A percentile compares a stretch with the other conserved stretches of the same genome.
phyloP scores from a whole-genome alignment of 1,139 yeast species.

The Suhomyces yuchorum region DNA sequence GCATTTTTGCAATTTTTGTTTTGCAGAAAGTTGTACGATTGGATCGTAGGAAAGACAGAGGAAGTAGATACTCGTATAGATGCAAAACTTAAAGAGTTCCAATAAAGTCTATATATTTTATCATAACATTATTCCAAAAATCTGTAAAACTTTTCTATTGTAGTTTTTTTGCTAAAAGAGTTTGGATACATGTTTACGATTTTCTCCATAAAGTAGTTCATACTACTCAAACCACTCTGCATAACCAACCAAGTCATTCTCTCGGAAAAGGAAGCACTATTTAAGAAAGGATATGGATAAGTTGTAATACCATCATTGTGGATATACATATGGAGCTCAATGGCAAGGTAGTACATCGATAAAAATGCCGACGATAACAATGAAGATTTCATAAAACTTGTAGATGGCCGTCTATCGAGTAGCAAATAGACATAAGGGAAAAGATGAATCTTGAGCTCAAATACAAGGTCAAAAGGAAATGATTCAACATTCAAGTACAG shows the following conservation, averaged over 20 bases:
- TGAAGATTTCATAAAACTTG: conserved; percentile 7
- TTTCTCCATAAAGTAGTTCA: conserved; percentile 4
- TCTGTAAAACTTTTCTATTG: neutral
- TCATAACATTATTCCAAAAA: neutral
- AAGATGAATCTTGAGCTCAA: conserved; percentile 29
- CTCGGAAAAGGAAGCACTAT: conserved; percentile 9
- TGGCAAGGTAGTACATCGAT: conserved; percentile 10
- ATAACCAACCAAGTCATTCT: conserved; percentile 13
- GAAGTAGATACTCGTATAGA: conserved; percentile 19
- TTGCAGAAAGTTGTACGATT: conserved; percentile 29
- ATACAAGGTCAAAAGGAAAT: conserved; percentile 19
- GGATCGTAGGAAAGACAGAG: conserved; percentile 23
- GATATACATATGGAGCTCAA: conserved; percentile 13
- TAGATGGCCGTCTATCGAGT: conserved; percentile 11
- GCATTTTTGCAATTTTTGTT: conserved; percentile 43
- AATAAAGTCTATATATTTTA: conserved; percentile 3
- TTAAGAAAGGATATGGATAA: conserved; percentile 26
- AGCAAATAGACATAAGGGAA: conserved; percentile 23
- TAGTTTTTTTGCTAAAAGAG: neutral
- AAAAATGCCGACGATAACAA: conserved; percentile 5
- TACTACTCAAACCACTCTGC: conserved; percentile 9
- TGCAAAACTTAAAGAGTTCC: conserved; percentile 5
- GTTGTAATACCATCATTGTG: conserved; percentile 15
- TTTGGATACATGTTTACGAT: neutral
- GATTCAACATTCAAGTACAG: conserved; percentile 22